Conservation (phyloP, 2,329 filamentous ascomycete genomes). For the Sporothrix mexicana region DNA sequence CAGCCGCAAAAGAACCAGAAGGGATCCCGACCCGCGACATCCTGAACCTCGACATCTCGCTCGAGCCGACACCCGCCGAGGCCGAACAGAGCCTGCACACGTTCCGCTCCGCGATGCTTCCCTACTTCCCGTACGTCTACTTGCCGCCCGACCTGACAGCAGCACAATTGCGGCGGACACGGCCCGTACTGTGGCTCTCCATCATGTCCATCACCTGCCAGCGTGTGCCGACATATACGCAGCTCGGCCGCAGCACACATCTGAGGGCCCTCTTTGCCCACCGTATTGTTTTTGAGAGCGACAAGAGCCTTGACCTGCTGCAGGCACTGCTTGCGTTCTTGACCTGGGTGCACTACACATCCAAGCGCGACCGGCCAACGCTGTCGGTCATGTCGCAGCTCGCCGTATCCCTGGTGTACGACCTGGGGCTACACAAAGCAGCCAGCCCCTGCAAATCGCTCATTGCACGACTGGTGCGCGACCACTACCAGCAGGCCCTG, state of each 20-base stretch:
- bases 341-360: constrained; percentile 36
- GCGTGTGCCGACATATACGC: constrained; percentile 49
- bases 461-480: constrained; percentile 33
- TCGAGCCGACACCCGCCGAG: constrained; percentile 44
- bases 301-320: constrained; percentile 57
- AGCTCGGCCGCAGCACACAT: constrained; percentile 48
- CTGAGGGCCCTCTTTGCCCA: constrained; percentile 53
- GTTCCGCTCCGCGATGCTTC: constrained; percentile 50
- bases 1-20: neutral
- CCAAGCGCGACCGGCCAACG: constrained; percentile 48
- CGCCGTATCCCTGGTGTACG: constrained; percentile 51
- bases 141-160: constrained; percentile 48
- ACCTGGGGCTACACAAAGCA: constrained; percentile 52
- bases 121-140: constrained; percentile 53
- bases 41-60: constrained; percentile 24
- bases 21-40: constrained; percentile 1
- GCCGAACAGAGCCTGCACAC: constrained; percentile 49
- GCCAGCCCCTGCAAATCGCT: constrained; percentile 27
- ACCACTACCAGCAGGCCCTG: constrained; percentile 25
- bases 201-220: constrained; percentile 55
- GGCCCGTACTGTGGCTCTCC: constrained; percentile 57
- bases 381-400: constrained; percentile 52
- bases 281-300: constrained; percentile 54
- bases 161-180: constrained; percentile 46
- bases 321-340: constrained; percentile 52